phyloP scores from a whole-genome alignment of 2,329 filamentous ascomycete genomes.

The Sphaerostilbella broomeana region DNA sequence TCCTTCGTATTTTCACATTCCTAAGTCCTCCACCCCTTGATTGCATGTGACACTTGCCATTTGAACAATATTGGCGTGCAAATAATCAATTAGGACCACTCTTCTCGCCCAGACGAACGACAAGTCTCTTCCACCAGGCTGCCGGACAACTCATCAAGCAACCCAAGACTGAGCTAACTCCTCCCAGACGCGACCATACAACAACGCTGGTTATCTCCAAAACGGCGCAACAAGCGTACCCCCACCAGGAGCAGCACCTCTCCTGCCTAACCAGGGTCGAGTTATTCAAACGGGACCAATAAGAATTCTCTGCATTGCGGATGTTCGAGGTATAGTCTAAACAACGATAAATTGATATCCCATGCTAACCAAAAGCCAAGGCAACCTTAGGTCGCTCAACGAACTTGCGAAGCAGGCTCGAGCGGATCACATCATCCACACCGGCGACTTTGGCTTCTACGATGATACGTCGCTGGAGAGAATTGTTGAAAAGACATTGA shows the following conservation, averaged over 20 bases:
- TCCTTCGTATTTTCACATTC: no score
- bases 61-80: no score
- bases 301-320: constrained; percentile 63
- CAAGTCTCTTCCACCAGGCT: no score
- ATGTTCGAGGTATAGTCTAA: constrained; percentile 55
- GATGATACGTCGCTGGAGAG: constrained; percentile 91
- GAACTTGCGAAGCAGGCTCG: constrained; percentile 90
- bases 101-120: no score
- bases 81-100: no score
- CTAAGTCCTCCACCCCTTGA: no score
- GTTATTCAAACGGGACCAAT: constrained; percentile 59
- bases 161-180: constrained; percentile 18
- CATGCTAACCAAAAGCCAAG: constrained; percentile 40
- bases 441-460: constrained; percentile 98
- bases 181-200: constrained; percentile 41
- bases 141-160: neutral
- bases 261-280: constrained; percentile 61
- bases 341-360: constrained; percentile 2
- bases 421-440: constrained; percentile 97
- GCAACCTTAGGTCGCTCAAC: constrained; percentile 91
- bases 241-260: constrained; percentile 55
- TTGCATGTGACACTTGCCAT: no score
- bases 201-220: constrained; percentile 52
- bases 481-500: constrained; percentile 97
- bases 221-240: constrained; percentile 52